These are phyloP conservation scores for Russula brevipes DNA, from an alignment of 768 basidiomycete species.

Conservation along the genomic window DNA sequence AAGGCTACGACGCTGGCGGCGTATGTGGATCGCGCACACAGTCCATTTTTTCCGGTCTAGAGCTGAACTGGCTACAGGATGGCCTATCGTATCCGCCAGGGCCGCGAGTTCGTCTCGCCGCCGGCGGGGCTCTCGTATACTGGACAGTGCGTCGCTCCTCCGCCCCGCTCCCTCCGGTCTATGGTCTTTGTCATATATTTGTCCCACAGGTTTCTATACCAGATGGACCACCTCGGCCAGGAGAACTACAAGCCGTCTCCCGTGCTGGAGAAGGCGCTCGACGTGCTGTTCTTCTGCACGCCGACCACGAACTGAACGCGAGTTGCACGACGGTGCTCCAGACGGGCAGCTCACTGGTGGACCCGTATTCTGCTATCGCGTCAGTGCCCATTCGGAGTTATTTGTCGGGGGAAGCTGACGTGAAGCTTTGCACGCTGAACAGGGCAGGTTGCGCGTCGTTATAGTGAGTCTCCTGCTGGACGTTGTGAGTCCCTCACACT, in stretches of 20 bases:
- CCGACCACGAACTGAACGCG: conserved; percentile 89
- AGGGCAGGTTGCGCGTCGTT: conserved; percentile 84
- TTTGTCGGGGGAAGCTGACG: not conserved
- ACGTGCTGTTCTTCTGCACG: conserved; percentile 84
- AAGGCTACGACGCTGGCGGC: conserved; percentile 87
- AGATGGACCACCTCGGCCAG: conserved; percentile 79
- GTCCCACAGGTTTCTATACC: conserved; percentile 68
- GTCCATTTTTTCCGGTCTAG: not conserved
- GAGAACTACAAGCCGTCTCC: conserved; percentile 76
- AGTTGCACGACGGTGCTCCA: conserved; percentile 83
- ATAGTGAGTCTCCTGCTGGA: conserved; percentile 52
- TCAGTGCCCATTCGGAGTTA: conserved; percentile 31
- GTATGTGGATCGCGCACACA: conserved; percentile 36
- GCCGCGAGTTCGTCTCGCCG: conserved; percentile 80
- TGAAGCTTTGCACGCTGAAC: not conserved
- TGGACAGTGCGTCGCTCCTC: conserved; percentile 55
- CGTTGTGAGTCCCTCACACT: not conserved
- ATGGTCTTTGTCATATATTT: not conserved
- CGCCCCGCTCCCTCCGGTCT: not conserved
- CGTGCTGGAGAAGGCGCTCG: conserved; percentile 80
- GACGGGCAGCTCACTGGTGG: conserved; percentile 83
- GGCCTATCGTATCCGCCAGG: conserved; percentile 91
- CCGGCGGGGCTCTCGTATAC: conserved; percentile 80
- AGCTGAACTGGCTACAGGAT: conserved; percentile 45
- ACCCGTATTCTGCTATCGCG: conserved; percentile 85